Evolutionary conservation across 139 green algal genomes (phyloP).

Genomic region (Chlorella sp.): DNA sequence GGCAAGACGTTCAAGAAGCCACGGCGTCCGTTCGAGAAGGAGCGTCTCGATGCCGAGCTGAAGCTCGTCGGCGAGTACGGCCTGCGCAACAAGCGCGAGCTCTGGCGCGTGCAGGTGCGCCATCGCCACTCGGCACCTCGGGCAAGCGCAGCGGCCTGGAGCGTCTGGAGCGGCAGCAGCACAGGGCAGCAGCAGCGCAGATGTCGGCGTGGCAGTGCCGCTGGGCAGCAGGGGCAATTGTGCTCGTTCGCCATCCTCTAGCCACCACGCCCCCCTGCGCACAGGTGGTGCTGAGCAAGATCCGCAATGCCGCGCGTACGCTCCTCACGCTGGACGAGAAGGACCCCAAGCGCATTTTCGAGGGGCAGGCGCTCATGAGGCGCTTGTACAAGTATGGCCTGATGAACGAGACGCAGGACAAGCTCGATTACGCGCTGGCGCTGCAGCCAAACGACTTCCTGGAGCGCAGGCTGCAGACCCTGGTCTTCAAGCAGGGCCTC

Average conservation of each 20-base stretch:
- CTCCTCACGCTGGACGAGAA: slow-evolving; percentile 97
- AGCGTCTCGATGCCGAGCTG: slow-evolving; percentile 96
- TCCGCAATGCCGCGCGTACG: slow-evolving; percentile 87
- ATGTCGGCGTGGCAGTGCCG: too few species aligned
- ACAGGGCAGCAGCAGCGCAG: too few species aligned
- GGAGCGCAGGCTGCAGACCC: slow-evolving; percentile 89
- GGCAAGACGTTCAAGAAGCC: slow-evolving; percentile 99
- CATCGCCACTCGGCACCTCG: slow-evolving; percentile 53
- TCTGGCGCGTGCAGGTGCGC: slow-evolving; percentile 94
- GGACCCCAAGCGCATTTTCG: slow-evolving; percentile 93
- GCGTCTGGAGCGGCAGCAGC: slow-evolving; percentile 1
- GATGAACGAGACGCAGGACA: slow-evolving; percentile 92
- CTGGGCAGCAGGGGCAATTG: too few species aligned
- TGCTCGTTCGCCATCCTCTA: too few species aligned
- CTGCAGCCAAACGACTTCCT: slow-evolving; percentile 87
- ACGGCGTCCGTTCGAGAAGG: slow-evolving; percentile 98
- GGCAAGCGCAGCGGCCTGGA: not conserved
- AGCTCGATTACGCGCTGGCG: slow-evolving; percentile 99
- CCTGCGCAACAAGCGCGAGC: slow-evolving; percentile 98
- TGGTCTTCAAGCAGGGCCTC: slow-evolving; percentile 99
- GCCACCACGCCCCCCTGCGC: too few species aligned
- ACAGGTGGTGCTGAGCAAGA: slow-evolving; percentile 79
- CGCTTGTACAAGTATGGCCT: slow-evolving; percentile 98
- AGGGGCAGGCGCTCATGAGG: slow-evolving; percentile 90
- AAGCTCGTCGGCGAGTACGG: slow-evolving; percentile 99